Evolutionary conservation across 768 basidiomycete species (phyloP), one percentile per base, ranked within the genome.

Genomic region (Kwoniella sp.): DNA sequence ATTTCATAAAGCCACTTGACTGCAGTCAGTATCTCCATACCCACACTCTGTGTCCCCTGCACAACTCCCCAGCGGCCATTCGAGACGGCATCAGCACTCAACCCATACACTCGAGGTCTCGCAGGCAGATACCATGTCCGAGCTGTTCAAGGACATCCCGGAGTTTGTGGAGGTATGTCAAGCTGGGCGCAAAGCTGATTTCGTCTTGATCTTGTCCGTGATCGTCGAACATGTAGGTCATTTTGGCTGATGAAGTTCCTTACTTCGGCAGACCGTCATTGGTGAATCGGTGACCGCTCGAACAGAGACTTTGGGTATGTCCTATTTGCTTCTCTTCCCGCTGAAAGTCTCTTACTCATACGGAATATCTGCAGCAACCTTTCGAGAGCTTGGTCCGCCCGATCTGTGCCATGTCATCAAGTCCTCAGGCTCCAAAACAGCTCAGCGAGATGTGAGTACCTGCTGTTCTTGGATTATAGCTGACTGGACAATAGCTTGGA

Each of bases 371-470:
- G 29, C 79, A 98, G 95, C 92, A 5, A 89, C 92, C 12, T 99
- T 98, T 82, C 86, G 94, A 37, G 95, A 99, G 83, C 88, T 99
- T 20, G 96, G 96, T 13, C 96, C 96, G 0, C 96, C 96, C 5
- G 96, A 99, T 81, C 83, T 99, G 45, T 94, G 92, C 72, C 93
- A 98, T 83, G 91, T 95, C 56, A 87, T 95, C 65, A 99, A 98
- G 82, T 92, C 88, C 54, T 90, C 89, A 0, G 92, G 93, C 7
- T 57, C 68, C 9, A 85, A 87, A 65, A 84, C 87, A 53, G 92
- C 90, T 0, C 87, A 89, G 70, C 90, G 91, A 78, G 94, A 98
- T 81, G 94, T 94, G 67, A 73, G 90, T 85, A 7, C 20, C 20
- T 17, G 34, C n/a, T 3, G 29, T 12, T 52, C 15, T 17, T 29